Conservation (phyloP, 768 basidiomycete species). For the Xerocomellus amylosporus region DNA sequence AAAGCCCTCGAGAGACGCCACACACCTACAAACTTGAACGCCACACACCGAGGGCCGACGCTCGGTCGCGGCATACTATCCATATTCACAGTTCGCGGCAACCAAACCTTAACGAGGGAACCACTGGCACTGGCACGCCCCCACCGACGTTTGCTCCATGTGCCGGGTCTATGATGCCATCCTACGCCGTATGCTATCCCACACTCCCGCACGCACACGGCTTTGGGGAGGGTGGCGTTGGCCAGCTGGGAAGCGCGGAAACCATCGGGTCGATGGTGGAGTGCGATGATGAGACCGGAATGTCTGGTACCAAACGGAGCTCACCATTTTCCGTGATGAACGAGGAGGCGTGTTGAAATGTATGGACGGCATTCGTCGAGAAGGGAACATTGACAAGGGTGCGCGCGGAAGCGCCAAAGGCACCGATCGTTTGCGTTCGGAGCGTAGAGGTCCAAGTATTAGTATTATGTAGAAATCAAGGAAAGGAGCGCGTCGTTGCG, state of each 20-base stretch:
- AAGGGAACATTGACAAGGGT: not conserved
- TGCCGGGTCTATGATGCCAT: not conserved
- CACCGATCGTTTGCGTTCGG: not conserved
- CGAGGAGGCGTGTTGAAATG: not conserved
- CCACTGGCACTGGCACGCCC: too few relatives aligned
- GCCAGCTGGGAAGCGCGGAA: not conserved
- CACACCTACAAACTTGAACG: too few relatives aligned
- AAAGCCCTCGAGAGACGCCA: too few relatives aligned
- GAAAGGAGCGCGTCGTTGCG: not conserved
- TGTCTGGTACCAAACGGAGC: not conserved
- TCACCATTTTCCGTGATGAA: not conserved
- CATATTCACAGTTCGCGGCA: too few relatives aligned
- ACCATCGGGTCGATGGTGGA: not conserved
- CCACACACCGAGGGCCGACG: too few relatives aligned
- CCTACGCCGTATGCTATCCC: too few relatives aligned
- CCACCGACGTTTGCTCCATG: too few relatives aligned
- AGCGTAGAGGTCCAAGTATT: not conserved
- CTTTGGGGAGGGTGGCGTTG: not conserved
- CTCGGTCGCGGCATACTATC: too few relatives aligned
- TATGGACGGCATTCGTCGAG: not conserved
- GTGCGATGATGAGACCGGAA: not conserved
- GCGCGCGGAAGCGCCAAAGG: not conserved
- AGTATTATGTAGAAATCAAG: not conserved
- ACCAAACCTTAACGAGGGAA: too few relatives aligned
- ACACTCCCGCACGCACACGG: too few relatives aligned